These are phyloP conservation scores for Yamadazyma buinensis DNA, from an alignment of 1,139 yeast species.

Conservation along the genomic window DNA sequence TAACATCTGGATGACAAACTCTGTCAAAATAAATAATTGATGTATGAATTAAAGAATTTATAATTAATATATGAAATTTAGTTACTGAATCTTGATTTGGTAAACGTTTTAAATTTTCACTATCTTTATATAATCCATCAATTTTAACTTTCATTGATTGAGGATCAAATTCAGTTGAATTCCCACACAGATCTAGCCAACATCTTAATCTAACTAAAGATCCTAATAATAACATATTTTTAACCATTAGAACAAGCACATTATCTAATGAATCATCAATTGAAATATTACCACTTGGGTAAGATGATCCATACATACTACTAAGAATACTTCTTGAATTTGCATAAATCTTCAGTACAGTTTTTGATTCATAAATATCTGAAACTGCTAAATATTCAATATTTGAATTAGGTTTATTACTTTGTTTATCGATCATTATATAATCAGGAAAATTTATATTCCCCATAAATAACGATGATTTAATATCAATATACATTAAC, in stretches of 20 bases:
- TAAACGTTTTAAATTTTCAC: not conserved
- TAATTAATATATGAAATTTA: slow-evolving; percentile 4
- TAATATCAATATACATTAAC: slow-evolving; percentile 6
- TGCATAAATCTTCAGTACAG: slow-evolving; percentile 3
- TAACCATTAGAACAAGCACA: slow-evolving; percentile 5
- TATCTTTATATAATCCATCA: slow-evolving; percentile 1
- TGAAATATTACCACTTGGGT: slow-evolving; percentile 2
- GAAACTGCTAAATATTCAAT: slow-evolving; percentile 4
- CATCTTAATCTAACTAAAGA: slow-evolving; percentile 4
- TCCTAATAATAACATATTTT: slow-evolving; percentile 4
- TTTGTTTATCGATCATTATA: not conserved
- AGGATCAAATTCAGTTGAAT: slow-evolving; percentile 7
- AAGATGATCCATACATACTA: slow-evolving; percentile 1
- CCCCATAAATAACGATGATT: slow-evolving; percentile 5
- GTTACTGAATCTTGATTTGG: slow-evolving; percentile 1
- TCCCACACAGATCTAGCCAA: slow-evolving; percentile 7
- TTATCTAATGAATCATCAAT: slow-evolving; percentile 2
- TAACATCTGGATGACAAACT: slow-evolving; percentile 6
- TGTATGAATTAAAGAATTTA: slow-evolving; percentile 5
- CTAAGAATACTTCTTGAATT: slow-evolving; percentile 4
- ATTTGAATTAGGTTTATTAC: not conserved
- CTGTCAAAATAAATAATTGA: slow-evolving; percentile 5
- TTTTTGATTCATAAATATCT: slow-evolving; percentile 4
- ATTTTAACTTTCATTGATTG: slow-evolving; percentile 3
- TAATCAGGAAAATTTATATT: slow-evolving; percentile 6